Percentiles rank a stretch among this genome's conserved stretches.
These are phyloP conservation scores for Leishmania tropica DNA, from an alignment of 208 protist species.

Conservation along the genomic window DNA sequence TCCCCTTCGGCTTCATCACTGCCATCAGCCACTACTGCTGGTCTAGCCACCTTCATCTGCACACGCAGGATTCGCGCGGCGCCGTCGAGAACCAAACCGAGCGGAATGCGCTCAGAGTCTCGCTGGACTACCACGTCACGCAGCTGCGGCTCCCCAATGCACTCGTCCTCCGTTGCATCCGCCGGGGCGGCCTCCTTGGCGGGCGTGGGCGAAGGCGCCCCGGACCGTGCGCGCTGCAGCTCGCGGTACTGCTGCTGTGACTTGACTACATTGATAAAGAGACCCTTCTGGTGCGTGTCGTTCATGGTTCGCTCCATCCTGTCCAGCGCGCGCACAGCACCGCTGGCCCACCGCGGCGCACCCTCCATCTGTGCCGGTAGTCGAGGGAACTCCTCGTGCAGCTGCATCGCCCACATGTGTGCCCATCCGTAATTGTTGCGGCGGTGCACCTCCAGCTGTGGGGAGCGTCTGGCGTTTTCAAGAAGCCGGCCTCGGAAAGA, in stretches of 20 bases:
- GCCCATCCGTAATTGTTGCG: conserved; percentile 31
- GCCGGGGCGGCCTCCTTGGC: background rate
- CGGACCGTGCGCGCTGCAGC: background rate
- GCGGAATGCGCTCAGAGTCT: conserved; percentile 10
- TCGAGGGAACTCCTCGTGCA: conserved; percentile 33
- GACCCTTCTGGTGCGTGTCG: conserved; percentile 32
- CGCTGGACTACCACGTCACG: conserved; percentile 29
- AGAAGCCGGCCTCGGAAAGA: conserved; percentile 8
- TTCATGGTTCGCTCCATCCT: conserved; percentile 63
- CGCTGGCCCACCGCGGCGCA: conserved; percentile 15
- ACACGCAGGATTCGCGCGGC: conserved; percentile 23
- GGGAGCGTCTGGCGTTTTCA: conserved; percentile 16
- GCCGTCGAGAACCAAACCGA: conserved; percentile 58
- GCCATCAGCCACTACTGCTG: background rate
- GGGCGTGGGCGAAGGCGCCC: background rate
- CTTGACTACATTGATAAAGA: conserved; percentile 59
- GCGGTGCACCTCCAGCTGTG: conserved; percentile 24
- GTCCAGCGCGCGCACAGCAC: conserved; percentile 34
- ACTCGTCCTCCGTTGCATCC: background rate
- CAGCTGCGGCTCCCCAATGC: background rate
- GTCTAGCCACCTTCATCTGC: conserved; percentile 10
- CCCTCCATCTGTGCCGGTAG: conserved; percentile 58
- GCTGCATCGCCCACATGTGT: conserved; percentile 39
- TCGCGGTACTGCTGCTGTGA: conserved; percentile 14
- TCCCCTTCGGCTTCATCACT: conserved; percentile 1